Base-by-base conservation (phyloP, 2,329 filamentous ascomycete genomes). In the Grosmannia serpens region DNA sequence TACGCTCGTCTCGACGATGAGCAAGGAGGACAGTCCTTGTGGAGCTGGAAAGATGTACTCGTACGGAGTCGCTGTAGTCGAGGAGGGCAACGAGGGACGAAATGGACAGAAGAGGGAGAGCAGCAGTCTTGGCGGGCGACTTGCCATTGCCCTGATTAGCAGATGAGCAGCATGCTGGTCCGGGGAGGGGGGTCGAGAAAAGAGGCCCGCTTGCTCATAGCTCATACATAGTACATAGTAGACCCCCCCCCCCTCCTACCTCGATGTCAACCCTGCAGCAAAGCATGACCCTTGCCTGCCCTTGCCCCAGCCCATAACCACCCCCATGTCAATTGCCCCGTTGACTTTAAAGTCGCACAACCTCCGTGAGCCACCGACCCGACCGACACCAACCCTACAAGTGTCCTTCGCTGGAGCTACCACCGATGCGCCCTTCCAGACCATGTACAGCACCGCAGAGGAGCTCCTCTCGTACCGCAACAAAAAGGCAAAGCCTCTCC, bases 321-420 rank as follows among this genome's bases (percentile, higher is more conserved):
- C 47, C 53, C 70, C 70, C 72, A 72, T 74, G 72, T 72, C 72
- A 73, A 72, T 71, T 70, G 69, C 69, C 69, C 70, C 69, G 67
- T 68, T 61, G 68, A 70, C 68, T 70, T 69, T 69, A 70, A 72
- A 77, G 75, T 77, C 72, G 71, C 75, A 79, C 77, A 77, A 77
- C 72, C 71, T 71, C 72, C 69, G 64, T 67, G 69, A 72, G 70
- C 73, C 72, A 72, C 69, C 69, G 68, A 71, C 63, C 72, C 73
- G 72, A 71, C 69, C 69, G 68, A 71, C 61, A 67, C 64, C 64
- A 66, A 65, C 65, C 35, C 35, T 69, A 68, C 70, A 66, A 68
- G 66, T 67, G 33, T 35, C 33, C 33, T 35, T 35, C 33, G 10
- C 33, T 62, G 62, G 68, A 20, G 64, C 22, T n/a, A 62, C 63